Evolutionary conservation across 2,329 filamentous ascomycete species (phyloP).

Genomic region (Trichocomaceae sp.): DNA sequence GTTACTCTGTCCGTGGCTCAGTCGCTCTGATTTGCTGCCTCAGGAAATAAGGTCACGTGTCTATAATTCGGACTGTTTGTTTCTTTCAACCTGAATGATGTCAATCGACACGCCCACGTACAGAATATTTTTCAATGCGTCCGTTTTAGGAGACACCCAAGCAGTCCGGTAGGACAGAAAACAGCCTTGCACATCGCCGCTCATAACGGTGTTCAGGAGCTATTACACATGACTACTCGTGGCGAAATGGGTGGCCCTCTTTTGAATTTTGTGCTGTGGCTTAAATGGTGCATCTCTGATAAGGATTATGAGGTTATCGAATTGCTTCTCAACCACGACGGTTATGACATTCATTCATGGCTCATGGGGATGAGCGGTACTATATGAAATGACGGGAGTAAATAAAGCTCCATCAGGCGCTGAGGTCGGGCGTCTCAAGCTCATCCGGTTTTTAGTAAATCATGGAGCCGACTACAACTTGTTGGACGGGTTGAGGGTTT

Average conservation of each 20-base stretch:
- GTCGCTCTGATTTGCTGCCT: too few relatives aligned
- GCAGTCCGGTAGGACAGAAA: neutral
- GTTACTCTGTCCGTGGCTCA: neutral
- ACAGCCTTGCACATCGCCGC: neutral
- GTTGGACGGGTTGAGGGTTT: too few relatives aligned
- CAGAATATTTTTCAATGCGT: constrained; percentile 2
- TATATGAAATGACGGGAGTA: too few relatives aligned
- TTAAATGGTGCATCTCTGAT: neutral
- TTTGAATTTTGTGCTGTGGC: constrained; percentile 1
- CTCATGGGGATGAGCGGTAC: neutral
- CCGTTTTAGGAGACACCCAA: constrained; percentile 5
- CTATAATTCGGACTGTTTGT: too few relatives aligned
- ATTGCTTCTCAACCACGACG: constrained; percentile 1
- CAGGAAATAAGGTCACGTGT: too few relatives aligned
- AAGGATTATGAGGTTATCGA: neutral
- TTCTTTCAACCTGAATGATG: too few relatives aligned
- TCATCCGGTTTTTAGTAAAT: neutral
- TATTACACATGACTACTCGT: neutral
- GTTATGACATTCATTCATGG: constrained; percentile 4
- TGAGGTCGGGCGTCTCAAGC: neutral
- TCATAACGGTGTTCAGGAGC: neutral
- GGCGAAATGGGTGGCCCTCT: neutral
- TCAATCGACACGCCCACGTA: constrained; percentile 1
- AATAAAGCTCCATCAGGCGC: constrained; percentile 5
- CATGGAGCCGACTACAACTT: constrained; percentile 2